Evolutionary conservation across 441 rosid species (phyloP).

Genomic region (Erysimum cheiri): DNA sequence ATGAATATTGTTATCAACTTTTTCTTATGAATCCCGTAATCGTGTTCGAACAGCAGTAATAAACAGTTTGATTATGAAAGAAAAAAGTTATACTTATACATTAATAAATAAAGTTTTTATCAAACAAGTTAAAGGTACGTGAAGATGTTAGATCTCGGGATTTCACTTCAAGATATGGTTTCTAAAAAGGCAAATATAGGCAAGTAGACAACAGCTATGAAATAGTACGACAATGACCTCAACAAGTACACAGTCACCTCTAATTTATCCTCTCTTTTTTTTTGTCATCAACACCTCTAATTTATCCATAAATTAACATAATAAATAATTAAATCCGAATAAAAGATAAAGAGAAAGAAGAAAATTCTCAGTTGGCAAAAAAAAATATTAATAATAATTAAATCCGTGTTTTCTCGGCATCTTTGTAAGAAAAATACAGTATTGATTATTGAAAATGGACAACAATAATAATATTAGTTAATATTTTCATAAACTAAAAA

Average conservation of each 20-base stretch:
- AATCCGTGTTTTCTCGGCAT: neutral
- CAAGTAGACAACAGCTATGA: conserved; percentile 37
- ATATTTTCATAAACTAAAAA: conserved; percentile 4
- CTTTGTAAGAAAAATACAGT: neutral
- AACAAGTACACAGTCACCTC: conserved; percentile 26
- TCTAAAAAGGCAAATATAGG: conserved; percentile 32
- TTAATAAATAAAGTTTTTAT: neutral
- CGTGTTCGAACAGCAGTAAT: neutral
- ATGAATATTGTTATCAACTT: no score
- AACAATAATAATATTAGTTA: neutral
- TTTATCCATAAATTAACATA: neutral
- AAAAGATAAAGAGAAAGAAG: no score
- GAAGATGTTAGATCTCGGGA: conserved; percentile 23
- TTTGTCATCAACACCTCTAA: no score
- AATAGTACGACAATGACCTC: conserved; percentile 34
- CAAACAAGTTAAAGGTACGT: conserved; percentile 15
- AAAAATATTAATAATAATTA: no score
- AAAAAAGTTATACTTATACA: neutral
- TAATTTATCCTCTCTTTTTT: no score
- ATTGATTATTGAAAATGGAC: neutral
- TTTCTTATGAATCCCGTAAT: no score
- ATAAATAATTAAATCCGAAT: neutral
- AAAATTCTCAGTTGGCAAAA: no score
- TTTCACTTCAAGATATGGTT: conserved; percentile 28
- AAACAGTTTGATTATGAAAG: neutral